Percentiles rank a stretch among this genome's conserved stretches.
phyloP scores from a whole-genome alignment of 2,329 filamentous ascomycete species.

The Ceratocystis alfenasii region DNA sequence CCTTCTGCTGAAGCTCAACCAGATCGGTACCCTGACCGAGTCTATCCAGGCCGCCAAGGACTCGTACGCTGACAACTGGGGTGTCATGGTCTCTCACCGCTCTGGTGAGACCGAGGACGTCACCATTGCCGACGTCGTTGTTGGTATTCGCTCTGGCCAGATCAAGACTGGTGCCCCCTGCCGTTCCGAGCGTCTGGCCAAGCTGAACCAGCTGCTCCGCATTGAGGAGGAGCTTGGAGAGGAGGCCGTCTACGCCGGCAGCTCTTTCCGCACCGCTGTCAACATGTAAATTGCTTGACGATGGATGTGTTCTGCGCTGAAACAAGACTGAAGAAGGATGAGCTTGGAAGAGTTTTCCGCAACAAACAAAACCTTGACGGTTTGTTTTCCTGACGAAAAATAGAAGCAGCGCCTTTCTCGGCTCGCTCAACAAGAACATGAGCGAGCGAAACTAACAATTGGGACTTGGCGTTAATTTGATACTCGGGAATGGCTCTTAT shows the following conservation, averaged over 20 bases:
- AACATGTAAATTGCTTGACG: conserved; percentile 54
- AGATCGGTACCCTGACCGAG: conserved; percentile 97
- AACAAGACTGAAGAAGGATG: conserved; percentile 15
- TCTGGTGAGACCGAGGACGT: conserved; percentile 99
- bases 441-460: conserved; percentile 11
- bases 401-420: conserved; percentile 14
- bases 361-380: conserved; percentile 18
- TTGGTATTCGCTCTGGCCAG: conserved; percentile 91
- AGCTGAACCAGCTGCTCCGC: conserved; percentile 99
- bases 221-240: conserved; percentile 98
- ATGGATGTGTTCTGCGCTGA: conserved; percentile 9
- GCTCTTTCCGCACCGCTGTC: conserved; percentile 82
- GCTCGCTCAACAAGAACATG: neutral
- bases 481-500: conserved; percentile 20
- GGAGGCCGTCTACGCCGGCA: conserved; percentile 82
- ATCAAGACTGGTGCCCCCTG: conserved; percentile 98
- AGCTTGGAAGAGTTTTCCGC: conserved; percentile 21
- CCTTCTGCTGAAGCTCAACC: conserved; percentile 98
- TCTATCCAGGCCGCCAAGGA: conserved; percentile 99
- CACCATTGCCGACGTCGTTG: conserved; percentile 95
- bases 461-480: conserved; percentile 14
- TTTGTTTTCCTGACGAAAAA: conserved; percentile 17
- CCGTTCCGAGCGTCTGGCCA: conserved; percentile 94
- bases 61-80: conserved; percentile 89
- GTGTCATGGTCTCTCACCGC: conserved; percentile 98